Percentiles rank a stretch among this genome's conserved stretches.
phyloP scores from a whole-genome alignment of 2,329 filamentous ascomycete species.

The Beauveria sp. region DNA sequence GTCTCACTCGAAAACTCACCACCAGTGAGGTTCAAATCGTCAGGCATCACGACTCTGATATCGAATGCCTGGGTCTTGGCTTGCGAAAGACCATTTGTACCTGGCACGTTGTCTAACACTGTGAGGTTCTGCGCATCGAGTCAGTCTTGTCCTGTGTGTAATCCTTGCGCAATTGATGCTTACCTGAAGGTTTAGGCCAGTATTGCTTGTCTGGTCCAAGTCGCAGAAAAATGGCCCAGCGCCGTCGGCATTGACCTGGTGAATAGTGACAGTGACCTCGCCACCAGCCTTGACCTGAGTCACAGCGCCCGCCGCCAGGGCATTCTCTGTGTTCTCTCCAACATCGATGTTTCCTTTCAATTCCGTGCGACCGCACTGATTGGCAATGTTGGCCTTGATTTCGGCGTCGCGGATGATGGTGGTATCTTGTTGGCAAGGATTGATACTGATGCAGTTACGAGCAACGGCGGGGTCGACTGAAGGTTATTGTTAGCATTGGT shows the following conservation, averaged over 20 bases:
- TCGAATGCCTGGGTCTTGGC: slow-evolving; percentile 48
- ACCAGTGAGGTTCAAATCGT: slow-evolving; percentile 40
- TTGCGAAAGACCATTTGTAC: slow-evolving; percentile 49
- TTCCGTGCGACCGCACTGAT: slow-evolving; percentile 56
- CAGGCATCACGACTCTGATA: slow-evolving; percentile 47
- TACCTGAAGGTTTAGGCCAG: slow-evolving; percentile 17
- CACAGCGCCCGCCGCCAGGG: slow-evolving; percentile 35
- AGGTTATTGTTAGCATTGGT: neutral
- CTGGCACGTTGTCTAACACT: slow-evolving; percentile 53
- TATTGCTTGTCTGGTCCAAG: slow-evolving; percentile 40
- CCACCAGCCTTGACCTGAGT: slow-evolving; percentile 42
- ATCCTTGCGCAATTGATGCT: neutral
- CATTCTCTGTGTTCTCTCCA: slow-evolving; percentile 46
- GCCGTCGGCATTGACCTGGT: slow-evolving; percentile 5
- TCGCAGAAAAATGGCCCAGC: slow-evolving; percentile 43
- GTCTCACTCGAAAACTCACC: slow-evolving; percentile 26
- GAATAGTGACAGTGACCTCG: slow-evolving; percentile 25
- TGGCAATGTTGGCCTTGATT: slow-evolving; percentile 44
- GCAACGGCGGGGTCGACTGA: slow-evolving; percentile 46
- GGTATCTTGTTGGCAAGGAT: slow-evolving; percentile 58
- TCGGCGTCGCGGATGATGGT: slow-evolving; percentile 55
- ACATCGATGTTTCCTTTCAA: slow-evolving; percentile 55
- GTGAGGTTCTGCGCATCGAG: slow-evolving; percentile 27
- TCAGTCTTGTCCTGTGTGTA: neutral
- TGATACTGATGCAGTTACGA: slow-evolving; percentile 56